Percentiles rank a stretch among this genome's conserved stretches.
Evolutionary conservation across 2,329 filamentous ascomycete species (phyloP).

Genomic region (Cercospora beticola): DNA sequence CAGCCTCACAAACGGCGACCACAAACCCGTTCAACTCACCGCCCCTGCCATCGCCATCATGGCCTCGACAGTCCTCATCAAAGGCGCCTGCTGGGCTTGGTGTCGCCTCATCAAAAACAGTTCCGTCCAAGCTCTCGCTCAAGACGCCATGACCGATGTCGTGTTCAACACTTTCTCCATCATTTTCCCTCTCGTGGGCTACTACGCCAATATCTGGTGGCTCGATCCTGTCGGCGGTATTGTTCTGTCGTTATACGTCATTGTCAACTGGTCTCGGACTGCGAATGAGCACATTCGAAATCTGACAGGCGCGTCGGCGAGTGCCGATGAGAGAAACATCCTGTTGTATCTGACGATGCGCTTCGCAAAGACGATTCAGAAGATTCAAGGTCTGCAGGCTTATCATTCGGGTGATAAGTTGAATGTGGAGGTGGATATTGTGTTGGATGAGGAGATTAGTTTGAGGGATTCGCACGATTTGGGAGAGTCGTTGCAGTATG

Average conservation of each 20-base stretch:
- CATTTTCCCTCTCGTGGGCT: conserved; percentile 81
- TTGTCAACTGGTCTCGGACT: conserved; percentile 74
- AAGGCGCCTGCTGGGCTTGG: conserved; percentile 81
- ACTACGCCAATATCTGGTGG: conserved; percentile 77
- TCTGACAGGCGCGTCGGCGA: conserved; percentile 73
- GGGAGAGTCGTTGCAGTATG: conserved; percentile 75
- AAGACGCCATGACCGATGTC: conserved; percentile 71
- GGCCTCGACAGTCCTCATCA: conserved; percentile 76
- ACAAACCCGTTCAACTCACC: conserved; percentile 69
- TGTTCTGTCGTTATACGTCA: conserved; percentile 74
- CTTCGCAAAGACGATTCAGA: conserved; percentile 81
- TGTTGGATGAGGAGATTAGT: conserved; percentile 72
- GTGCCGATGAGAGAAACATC: conserved; percentile 79
- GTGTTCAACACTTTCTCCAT: conserved; percentile 91
- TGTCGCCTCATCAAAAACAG: conserved; percentile 83
- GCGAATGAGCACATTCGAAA: conserved; percentile 77
- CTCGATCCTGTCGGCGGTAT: conserved; percentile 77
- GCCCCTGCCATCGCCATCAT: conserved; percentile 75
- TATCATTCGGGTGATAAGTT: conserved; percentile 85
- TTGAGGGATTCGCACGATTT: conserved; percentile 80
- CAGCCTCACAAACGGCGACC: conserved; percentile 61
- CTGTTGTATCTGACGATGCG: conserved; percentile 90
- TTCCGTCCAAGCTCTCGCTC: conserved; percentile 75
- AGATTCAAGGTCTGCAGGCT: conserved; percentile 80
- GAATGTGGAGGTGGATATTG: conserved; percentile 80